phyloP scores from a whole-genome alignment of 371 early-diverging fungal species.

The Actinomortierella wolfii region DNA sequence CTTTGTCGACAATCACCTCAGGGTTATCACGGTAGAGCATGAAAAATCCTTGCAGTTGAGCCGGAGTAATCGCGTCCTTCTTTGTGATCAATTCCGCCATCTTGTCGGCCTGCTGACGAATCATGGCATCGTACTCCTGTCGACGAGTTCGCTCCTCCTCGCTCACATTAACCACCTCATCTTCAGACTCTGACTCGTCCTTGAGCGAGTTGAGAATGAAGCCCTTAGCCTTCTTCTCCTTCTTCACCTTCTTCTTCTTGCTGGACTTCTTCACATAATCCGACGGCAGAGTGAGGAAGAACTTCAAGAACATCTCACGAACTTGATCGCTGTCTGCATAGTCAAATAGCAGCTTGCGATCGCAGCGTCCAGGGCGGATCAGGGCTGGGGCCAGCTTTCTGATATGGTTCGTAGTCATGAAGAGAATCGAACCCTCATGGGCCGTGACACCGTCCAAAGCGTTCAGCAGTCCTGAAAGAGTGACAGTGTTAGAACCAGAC shows the following conservation, averaged over 20 bases:
- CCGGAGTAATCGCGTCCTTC: constrained; percentile 50
- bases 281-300: constrained; percentile 44
- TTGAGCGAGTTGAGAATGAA: background rate
- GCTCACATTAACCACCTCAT: background rate
- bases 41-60: constrained; percentile 53
- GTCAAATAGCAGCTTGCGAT: constrained; percentile 65
- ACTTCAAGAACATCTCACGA: constrained; percentile 51
- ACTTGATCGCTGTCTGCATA: constrained; percentile 43
- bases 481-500: constrained; percentile 44
- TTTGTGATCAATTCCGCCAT: constrained; percentile 37
- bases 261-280: constrained; percentile 18
- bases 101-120: constrained; percentile 21
- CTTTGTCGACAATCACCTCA: constrained; percentile 30
- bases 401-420: constrained; percentile 91
- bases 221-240: too few relatives aligned
- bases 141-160: constrained; percentile 23
- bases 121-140: constrained; percentile 35
- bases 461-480: constrained; percentile 79
- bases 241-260: background rate
- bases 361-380: constrained; percentile 88
- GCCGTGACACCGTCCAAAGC: constrained; percentile 85
- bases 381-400: constrained; percentile 85
- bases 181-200: background rate
- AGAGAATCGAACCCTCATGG: constrained; percentile 71
- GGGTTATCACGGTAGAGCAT: constrained; percentile 42